Evolutionary conservation across 116 monocot genomes (phyloP).

Genomic region (Posidonia oceanica): DNA sequence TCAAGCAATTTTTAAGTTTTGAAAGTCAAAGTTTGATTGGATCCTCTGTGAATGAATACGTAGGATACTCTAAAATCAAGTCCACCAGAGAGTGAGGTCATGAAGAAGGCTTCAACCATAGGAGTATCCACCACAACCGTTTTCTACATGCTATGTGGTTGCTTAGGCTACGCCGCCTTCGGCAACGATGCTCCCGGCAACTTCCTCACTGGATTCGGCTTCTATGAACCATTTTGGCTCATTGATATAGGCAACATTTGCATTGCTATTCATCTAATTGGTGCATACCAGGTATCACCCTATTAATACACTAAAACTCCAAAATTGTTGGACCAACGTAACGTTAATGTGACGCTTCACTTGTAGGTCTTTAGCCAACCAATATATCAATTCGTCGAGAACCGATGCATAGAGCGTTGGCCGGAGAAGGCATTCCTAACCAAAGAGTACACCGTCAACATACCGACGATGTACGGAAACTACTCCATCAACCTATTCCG

Average conservation of each 20-base stretch:
- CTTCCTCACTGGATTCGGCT: constrained; percentile 33
- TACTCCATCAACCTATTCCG: constrained; percentile 13
- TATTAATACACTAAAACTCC: neutral
- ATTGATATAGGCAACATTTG: constrained; percentile 46
- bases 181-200: constrained; percentile 64
- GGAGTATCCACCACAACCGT: constrained; percentile 58
- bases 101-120: constrained; percentile 51
- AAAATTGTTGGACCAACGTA: neutral
- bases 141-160: constrained; percentile 69
- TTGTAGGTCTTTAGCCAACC: constrained; percentile 24
- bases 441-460: neutral
- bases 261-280: constrained; percentile 53
- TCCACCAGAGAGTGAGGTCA: constrained; percentile 62
- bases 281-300: constrained; percentile 52
- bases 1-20: neutral
- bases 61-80: constrained; percentile 57
- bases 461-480: constrained; percentile 1
- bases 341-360: neutral
- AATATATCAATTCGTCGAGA: constrained; percentile 17
- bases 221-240: constrained; percentile 56
- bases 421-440: constrained; percentile 6
- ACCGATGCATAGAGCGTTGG: neutral
- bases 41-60: neutral
- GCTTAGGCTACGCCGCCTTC: constrained; percentile 58
- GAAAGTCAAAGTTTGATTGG: neutral